phyloP scores from a whole-genome alignment of 352 stramenopile species.

The Globisporangium yorkense region DNA sequence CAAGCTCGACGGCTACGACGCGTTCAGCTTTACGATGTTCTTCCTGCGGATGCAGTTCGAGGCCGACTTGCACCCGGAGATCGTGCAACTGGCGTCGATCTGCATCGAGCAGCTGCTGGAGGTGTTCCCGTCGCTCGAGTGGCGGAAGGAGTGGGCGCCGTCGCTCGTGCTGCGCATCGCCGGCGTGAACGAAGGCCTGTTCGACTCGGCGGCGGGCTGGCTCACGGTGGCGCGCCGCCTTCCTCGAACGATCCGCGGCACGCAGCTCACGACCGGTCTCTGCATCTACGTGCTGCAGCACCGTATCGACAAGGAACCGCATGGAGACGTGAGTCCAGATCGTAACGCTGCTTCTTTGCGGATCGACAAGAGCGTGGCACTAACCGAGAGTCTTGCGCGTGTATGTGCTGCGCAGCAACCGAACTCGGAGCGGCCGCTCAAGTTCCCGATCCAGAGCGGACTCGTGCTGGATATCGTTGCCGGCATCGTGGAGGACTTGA shows the following conservation, averaged over 20 bases:
- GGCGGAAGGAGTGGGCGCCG: conserved; percentile 68
- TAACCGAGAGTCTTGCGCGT: neutral
- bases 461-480: conserved; percentile 78
- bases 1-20: conserved; percentile 62
- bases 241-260: conserved; percentile 63
- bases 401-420: conserved; percentile 11
- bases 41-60: conserved; percentile 87
- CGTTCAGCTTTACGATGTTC: conserved; percentile 84
- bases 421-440: conserved; percentile 59
- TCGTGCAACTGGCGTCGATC: conserved; percentile 70
- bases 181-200: conserved; percentile 67
- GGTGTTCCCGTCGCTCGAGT: conserved; percentile 57
- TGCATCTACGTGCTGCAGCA: conserved; percentile 80
- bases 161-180: conserved; percentile 77
- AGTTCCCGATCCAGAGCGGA: conserved; percentile 73
- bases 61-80: conserved; percentile 57
- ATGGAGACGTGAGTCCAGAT: conserved; percentile 34
- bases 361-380: too few relatives aligned
- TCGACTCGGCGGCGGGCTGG: conserved; percentile 70
- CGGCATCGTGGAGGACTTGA: conserved; percentile 72
- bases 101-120: conserved; percentile 80
- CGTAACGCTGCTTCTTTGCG: neutral
- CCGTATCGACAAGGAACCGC: conserved; percentile 53
- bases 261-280: conserved; percentile 68
- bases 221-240: conserved; percentile 65